Conservation (phyloP, 2,329 filamentous ascomycete genomes). For the Cordyceps cateniannulata region DNA sequence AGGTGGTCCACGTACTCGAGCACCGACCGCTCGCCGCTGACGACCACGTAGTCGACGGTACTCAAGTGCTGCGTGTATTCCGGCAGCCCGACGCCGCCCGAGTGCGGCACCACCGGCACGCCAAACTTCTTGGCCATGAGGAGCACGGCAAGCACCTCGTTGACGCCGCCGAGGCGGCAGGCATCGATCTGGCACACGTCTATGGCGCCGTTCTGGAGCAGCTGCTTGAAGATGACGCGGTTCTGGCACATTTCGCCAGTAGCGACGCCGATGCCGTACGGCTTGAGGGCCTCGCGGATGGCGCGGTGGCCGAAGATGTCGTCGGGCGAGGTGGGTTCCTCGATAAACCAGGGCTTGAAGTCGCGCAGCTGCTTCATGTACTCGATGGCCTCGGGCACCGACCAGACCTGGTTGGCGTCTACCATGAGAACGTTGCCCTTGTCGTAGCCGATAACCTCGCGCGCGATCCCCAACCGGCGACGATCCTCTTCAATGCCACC, state of each 20-base stretch:
- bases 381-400: conserved; percentile 78
- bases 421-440: conserved; percentile 83
- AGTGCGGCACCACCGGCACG: conserved; percentile 82
- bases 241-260: conserved; percentile 97
- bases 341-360: conserved; percentile 90
- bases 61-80: conserved; percentile 92
- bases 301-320: conserved; percentile 85
- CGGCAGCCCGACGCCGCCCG: conserved; percentile 80
- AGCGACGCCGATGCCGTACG: conserved; percentile 73
- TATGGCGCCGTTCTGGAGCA: conserved; percentile 71
- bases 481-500: conserved; percentile 65
- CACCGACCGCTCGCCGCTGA: conserved; percentile 72
- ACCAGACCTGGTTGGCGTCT: conserved; percentile 91
- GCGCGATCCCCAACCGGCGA: conserved; percentile 63
- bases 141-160: conserved; percentile 85
- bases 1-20: conserved; percentile 90
- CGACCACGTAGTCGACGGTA: conserved; percentile 88
- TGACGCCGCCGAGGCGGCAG: conserved; percentile 82
- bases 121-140: conserved; percentile 75
- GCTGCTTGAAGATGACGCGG: conserved; percentile 88
- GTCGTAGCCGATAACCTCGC: conserved; percentile 77
- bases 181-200: conserved; percentile 88
- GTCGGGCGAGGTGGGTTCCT: conserved; percentile 86
- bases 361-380: conserved; percentile 79
- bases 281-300: conserved; percentile 70